Evolutionary conservation across 2,329 filamentous ascomycete genomes (phyloP), one percentile per base, ranked within the genome.

Genomic region (Pseudocercospora fuligena): DNA sequence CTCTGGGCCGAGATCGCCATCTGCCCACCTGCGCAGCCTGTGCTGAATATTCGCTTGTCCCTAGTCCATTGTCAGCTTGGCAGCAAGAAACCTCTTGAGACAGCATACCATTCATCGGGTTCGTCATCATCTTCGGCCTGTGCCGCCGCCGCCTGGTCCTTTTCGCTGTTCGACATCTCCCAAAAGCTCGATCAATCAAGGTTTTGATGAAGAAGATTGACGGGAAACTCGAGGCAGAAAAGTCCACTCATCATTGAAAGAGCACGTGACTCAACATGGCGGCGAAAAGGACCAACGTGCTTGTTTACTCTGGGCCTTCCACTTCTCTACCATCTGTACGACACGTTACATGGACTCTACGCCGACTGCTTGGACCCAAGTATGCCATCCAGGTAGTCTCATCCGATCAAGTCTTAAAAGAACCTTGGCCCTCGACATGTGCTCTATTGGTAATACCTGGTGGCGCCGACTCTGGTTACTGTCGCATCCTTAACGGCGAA

Each of bases 21-120:
- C 21, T 2, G 62, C 82, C 77, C 82, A 97, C 94, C 90, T 80
- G 93, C 88, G 77, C 94, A 98, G 66, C 94, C 95, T 2, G 94
- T 98, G 83, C 93, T 97, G 83, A 93, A 97, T 80, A 98, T 98
- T 77, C 95, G 87, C 86, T 97, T 94, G 83, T 98, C 94, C 94
- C 94, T 98, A 78, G 54, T 59, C 68, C 7, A 64, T 64, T 7
- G 57, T 67, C 33, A 69, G 60, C 46, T 3, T 12, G 27, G 29
- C 57, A 23, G 31, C 27, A 43, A 23, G 16, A 27, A 36, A 60
- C 9, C 36, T 36, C n/a, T 43, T 31, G 23, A 27, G 21, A 29
- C 43, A 70, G 75, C 87, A 80, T 83, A 98, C 95, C 94, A 98
- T 67, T 97, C 94, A 85, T 98, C 95, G 3, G 92, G 92, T 80